phyloP scores from a whole-genome alignment of 306 rosid species.

The Fagus sylvatica region DNA sequence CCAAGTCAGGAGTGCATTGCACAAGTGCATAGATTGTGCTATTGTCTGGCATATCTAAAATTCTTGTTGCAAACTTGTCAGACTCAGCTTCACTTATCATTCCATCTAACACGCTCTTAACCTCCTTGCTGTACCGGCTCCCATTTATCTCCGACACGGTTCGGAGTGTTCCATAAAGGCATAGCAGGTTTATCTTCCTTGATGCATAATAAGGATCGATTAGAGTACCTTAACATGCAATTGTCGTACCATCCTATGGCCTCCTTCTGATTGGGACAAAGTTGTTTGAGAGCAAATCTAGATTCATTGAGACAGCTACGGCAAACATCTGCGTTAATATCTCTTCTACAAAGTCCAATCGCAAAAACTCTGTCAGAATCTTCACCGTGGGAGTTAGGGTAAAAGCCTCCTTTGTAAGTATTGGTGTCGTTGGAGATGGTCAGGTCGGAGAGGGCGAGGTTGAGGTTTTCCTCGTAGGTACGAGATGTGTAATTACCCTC shows the following conservation, averaged over 20 bases:
- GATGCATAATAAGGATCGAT: background rate
- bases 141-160: constrained; percentile 6
- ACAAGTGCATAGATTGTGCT: background rate
- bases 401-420: background rate
- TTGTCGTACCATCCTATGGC: constrained; percentile 28
- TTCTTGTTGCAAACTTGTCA: background rate
- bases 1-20: constrained; percentile 27
- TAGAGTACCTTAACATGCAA: constrained; percentile 27
- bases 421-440: background rate
- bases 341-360: constrained; percentile 31
- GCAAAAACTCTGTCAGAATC: constrained; percentile 20
- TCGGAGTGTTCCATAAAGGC: background rate
- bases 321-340: constrained; percentile 11
- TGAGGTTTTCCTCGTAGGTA: constrained; percentile 29
- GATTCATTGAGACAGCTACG: constrained; percentile 28
- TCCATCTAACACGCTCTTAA: background rate
- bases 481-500: constrained; percentile 28
- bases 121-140: background rate
- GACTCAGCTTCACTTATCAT: background rate
- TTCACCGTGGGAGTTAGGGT: constrained; percentile 11
- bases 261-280: constrained; percentile 33
- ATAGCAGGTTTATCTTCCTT: background rate
- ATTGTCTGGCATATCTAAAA: background rate
- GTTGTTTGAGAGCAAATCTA: background rate
- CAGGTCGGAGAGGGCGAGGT: constrained; percentile 17